These are phyloP conservation scores for Citrullus amarus DNA, from an alignment of 306 rosid genomes.

Conservation along the genomic window DNA sequence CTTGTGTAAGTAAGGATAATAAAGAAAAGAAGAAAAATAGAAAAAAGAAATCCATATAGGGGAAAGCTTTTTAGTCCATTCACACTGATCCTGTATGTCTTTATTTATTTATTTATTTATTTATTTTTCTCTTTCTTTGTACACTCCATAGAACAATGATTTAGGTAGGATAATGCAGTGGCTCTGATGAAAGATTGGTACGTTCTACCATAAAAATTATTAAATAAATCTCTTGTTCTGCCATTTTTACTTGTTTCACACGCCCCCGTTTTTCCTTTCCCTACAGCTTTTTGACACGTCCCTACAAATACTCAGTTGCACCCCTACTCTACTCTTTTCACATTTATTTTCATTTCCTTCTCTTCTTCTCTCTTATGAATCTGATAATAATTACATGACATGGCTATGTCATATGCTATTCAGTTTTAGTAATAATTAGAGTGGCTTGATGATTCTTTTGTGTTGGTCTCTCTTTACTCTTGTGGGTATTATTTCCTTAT, in stretches of 20 bases:
- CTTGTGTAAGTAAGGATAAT: not conserved
- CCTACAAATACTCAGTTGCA: not conserved
- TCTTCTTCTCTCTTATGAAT: not conserved
- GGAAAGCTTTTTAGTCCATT: not conserved
- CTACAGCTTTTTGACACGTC: not conserved
- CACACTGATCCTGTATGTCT: not conserved
- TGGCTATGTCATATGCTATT: not conserved
- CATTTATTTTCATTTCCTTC: not conserved
- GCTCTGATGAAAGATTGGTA: slow-evolving; percentile 4
- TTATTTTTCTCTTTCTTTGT: too few relatives aligned
- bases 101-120: too few relatives aligned
- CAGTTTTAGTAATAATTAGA: not conserved
- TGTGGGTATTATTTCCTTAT: not conserved
- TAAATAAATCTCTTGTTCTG: slow-evolving; percentile 1
- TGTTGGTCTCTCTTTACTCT: not conserved
- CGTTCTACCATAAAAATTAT: not conserved
- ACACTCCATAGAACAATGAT: slow-evolving; percentile 10
- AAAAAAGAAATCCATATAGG: not conserved
- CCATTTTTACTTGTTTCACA: slow-evolving; percentile 22
- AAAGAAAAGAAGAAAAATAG: not conserved
- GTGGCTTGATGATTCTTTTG: not conserved
- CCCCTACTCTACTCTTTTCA: not conserved
- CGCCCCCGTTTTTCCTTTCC: slow-evolving; percentile 8
- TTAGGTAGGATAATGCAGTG: slow-evolving; percentile 10
- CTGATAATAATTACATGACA: not conserved